Conservation (phyloP, 164 flowering plant genomes). For the Malania oleifera region DNA sequence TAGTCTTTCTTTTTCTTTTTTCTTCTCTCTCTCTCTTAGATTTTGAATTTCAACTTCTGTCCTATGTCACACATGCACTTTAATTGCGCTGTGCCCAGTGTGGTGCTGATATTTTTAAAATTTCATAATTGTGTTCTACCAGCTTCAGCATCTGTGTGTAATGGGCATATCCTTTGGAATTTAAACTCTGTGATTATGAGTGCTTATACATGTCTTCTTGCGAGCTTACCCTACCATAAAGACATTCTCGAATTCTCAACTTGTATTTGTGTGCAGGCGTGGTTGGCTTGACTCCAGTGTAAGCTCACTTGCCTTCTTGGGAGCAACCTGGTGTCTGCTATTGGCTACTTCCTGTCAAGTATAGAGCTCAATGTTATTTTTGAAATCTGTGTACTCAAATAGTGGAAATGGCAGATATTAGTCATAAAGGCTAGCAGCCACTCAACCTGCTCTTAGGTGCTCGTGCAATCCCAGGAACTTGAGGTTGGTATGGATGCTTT, state of each 20-base stretch:
- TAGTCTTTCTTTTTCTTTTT: no score
- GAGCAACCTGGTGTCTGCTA: not conserved
- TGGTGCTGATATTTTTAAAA: no score
- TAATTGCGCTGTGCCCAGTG: no score
- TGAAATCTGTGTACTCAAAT: not conserved
- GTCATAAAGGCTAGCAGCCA: not conserved
- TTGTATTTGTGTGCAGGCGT: constrained; percentile 16
- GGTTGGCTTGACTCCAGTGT: constrained; percentile 22
- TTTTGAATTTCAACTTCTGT: no score
- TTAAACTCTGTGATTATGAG: no score
- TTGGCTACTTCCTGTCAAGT: not conserved
- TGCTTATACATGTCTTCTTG: no score
- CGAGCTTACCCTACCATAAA: no score
- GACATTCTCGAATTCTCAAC: not conserved
- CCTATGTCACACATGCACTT: no score
- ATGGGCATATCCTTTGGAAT: no score
- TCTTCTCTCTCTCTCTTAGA: no score
- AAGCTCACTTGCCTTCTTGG: constrained; percentile 6
- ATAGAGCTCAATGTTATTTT: not conserved
- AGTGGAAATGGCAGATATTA: not conserved
- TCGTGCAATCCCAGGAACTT: not conserved
- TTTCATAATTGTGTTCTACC: no score
- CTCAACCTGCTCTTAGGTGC: not conserved
- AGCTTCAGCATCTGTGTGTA: no score
- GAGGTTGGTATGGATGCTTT: not conserved